Evolutionary conservation across 2,329 filamentous ascomycete genomes (phyloP).

Genomic region (Cytospora mali): DNA sequence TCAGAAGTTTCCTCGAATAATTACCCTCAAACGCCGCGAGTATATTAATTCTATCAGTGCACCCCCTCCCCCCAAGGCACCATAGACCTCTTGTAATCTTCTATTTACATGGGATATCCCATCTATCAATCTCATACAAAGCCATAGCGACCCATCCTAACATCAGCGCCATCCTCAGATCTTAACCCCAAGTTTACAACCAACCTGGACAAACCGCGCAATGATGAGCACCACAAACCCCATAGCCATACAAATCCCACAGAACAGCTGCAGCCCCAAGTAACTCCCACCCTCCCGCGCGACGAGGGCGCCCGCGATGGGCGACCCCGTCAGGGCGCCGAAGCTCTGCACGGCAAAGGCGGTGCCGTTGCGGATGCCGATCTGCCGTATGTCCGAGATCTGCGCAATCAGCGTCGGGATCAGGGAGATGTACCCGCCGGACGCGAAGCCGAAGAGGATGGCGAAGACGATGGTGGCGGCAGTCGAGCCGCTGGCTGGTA

Average conservation of each 20-base stretch:
- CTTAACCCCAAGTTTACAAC: slow-evolving; percentile 31
- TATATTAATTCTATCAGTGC: too few relatives aligned
- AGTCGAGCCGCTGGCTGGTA: slow-evolving; percentile 45
- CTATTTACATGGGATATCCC: too few relatives aligned
- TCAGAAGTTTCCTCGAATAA: too few relatives aligned
- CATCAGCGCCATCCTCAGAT: too few relatives aligned
- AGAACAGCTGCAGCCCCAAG: slow-evolving; percentile 58
- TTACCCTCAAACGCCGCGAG: too few relatives aligned
- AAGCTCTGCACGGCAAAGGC: slow-evolving; percentile 60
- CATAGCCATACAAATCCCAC: slow-evolving; percentile 47
- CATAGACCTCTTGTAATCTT: too few relatives aligned
- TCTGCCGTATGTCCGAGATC: slow-evolving; percentile 60
- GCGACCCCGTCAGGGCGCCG: slow-evolving; percentile 59
- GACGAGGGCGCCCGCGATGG: slow-evolving; percentile 58
- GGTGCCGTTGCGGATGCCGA: slow-evolving; percentile 61
- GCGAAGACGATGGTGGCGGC: slow-evolving; percentile 62
- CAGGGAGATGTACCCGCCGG: slow-evolving; percentile 64
- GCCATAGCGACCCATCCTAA: too few relatives aligned
- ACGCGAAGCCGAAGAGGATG: slow-evolving; percentile 65
- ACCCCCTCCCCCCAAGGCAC: too few relatives aligned
- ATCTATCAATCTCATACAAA: too few relatives aligned
- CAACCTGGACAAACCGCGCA: slow-evolving; percentile 35
- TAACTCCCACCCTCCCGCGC: slow-evolving; percentile 47
- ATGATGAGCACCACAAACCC: slow-evolving; percentile 33
- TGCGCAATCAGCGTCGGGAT: slow-evolving; percentile 60